Conservation (phyloP, 129 eudicot genomes). For the Heracleum sosnowskyi region DNA sequence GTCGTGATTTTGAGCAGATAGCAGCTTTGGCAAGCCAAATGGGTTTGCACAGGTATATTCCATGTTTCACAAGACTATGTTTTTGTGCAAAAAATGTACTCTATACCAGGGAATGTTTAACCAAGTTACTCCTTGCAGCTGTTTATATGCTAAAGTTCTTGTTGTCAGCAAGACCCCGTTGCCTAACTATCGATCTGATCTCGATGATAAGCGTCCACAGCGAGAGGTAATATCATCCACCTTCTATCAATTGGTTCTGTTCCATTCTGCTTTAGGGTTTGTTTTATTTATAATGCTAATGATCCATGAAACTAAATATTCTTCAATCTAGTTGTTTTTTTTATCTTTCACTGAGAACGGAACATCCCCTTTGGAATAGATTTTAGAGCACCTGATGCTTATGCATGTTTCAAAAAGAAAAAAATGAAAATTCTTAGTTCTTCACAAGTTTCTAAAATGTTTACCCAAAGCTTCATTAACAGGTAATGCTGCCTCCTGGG, state of each 20-base stretch:
- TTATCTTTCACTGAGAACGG: background rate
- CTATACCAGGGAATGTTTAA: constrained; percentile 2
- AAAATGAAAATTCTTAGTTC: background rate
- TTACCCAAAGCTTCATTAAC: constrained; percentile 21
- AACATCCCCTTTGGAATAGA: background rate
- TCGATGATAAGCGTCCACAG: constrained; percentile 96
- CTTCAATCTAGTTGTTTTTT: background rate
- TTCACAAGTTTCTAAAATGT: background rate
- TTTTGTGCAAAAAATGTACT: background rate
- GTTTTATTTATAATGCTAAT: background rate
- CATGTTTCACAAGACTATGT: background rate
- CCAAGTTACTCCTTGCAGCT: constrained; percentile 35
- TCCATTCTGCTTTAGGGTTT: background rate
- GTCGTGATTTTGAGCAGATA: constrained; percentile 49
- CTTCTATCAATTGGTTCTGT: background rate
- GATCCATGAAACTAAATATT: background rate
- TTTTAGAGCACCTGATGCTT: background rate
- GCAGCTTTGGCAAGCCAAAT: constrained; percentile 42
- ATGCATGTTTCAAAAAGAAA: background rate
- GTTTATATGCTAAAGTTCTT: constrained; percentile 71
- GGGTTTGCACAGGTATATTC: constrained; percentile 52
- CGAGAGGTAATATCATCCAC: constrained; percentile 63
- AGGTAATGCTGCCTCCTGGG: constrained; percentile 66
- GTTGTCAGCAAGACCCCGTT: constrained; percentile 87
- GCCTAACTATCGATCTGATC: constrained; percentile 92